Evolutionary conservation across 2,329 filamentous ascomycete species (phyloP).

Genomic region (Colletotrichum chrysophilum): DNA sequence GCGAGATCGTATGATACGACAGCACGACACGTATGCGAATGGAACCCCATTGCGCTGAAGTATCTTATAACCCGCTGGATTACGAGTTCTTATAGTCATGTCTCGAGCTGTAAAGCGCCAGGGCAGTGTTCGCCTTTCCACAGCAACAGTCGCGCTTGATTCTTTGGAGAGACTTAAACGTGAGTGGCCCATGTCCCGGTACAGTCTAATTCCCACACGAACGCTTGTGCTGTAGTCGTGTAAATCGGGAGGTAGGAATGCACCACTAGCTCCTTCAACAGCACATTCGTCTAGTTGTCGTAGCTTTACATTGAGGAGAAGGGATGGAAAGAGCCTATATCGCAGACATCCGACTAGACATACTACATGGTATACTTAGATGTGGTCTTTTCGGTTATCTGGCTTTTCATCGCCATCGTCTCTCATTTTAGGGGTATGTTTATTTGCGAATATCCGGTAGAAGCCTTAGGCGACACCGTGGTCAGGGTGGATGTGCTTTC

Average conservation of each 20-base stretch:
- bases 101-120: fast-evolving
- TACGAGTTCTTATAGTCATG: neutral
- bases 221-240: fast-evolving
- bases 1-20: neutral
- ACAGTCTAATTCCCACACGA: fast-evolving
- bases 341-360: fast-evolving
- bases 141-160: neutral
- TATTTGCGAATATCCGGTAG: too few relatives aligned
- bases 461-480: fast-evolving
- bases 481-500: too few relatives aligned
- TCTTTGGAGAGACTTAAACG: fast-evolving
- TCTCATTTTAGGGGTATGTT: too few relatives aligned
- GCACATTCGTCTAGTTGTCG: too few relatives aligned
- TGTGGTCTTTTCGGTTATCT: too few relatives aligned
- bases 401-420: fast-evolving
- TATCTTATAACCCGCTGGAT: fast-evolving
- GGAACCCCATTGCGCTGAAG: neutral
- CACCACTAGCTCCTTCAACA: too few relatives aligned
- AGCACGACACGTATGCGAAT: neutral
- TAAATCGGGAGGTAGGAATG: too few relatives aligned
- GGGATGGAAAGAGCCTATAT: too few relatives aligned
- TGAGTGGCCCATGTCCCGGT: fast-evolving
- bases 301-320: too few relatives aligned
- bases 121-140: neutral
- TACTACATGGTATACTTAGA: too few relatives aligned